Evolutionary conservation across 306 rosid genomes (phyloP).

Genomic region (Rosa chinensis): DNA sequence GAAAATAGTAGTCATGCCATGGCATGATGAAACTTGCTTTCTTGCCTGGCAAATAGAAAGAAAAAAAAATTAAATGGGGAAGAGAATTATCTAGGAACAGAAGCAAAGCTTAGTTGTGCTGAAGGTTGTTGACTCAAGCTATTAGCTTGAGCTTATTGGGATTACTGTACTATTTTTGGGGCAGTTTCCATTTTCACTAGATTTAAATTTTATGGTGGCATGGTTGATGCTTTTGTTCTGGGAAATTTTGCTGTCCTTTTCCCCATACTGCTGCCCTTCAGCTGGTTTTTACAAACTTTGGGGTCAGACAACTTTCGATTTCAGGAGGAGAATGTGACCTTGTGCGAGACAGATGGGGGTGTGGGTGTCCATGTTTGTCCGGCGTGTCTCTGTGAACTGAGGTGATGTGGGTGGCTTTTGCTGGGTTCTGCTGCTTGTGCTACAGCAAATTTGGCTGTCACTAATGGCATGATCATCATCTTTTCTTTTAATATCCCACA

Average conservation of each 20-base stretch:
- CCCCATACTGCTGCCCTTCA: conserved; percentile 54
- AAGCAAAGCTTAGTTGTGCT: conserved; percentile 17
- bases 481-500: not conserved
- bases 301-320: conserved; percentile 41
- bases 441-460: not conserved
- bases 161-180: conserved; percentile 35
- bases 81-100: conserved; percentile 33
- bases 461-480: conserved; percentile 5
- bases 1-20: conserved; percentile 29
- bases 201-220: conserved; percentile 32
- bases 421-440: conserved; percentile 31
- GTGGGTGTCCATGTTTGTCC: not conserved
- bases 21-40: conserved; percentile 39
- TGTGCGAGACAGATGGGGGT: conserved; percentile 8
- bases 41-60: conserved; percentile 41
- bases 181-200: conserved; percentile 26
- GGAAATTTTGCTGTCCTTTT: conserved; percentile 43
- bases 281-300: conserved; percentile 56
- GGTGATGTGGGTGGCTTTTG: conserved; percentile 7
- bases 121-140: conserved; percentile 34
- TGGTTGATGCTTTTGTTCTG: conserved; percentile 30
- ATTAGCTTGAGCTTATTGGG: conserved; percentile 39
- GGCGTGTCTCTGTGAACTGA: conserved; percentile 7
- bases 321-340: conserved; percentile 20
- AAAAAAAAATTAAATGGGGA: conserved; percentile 21